A percentile compares a stretch with the other conserved stretches of the same genome.
Evolutionary conservation across 805 yeast genomes (phyloP).

Genomic region (Kockiozyma suomiensis): DNA sequence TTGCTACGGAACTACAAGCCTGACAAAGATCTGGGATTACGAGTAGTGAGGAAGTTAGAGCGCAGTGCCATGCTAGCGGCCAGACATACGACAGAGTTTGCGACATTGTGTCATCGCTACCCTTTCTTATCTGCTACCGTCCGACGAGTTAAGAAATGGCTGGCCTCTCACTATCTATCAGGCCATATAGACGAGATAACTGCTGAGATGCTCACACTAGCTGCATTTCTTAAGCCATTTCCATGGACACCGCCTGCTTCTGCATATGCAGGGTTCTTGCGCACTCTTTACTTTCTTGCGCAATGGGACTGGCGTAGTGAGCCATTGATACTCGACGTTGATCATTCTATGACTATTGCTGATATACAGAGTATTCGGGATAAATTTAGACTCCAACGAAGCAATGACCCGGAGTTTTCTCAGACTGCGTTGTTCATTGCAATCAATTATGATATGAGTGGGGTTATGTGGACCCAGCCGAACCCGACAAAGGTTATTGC

Average conservation of each 20-base stretch:
- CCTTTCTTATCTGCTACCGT: constrained; percentile 78
- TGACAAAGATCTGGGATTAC: constrained; percentile 53
- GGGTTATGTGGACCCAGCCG: constrained; percentile 75
- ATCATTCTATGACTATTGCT: constrained; percentile 39
- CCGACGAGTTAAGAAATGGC: constrained; percentile 85
- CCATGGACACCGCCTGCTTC: constrained; percentile 84
- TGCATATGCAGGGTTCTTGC: constrained; percentile 76
- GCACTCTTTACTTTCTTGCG: constrained; percentile 69
- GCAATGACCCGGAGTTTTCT: constrained; percentile 78
- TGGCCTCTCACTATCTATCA: constrained; percentile 75
- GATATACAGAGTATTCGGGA: constrained; percentile 44
- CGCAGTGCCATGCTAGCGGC: constrained; percentile 22
- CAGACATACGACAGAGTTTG: constrained; percentile 74
- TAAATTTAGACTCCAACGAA: constrained; percentile 68
- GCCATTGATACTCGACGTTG: constrained; percentile 76
- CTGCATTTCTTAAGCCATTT: constrained; percentile 82
- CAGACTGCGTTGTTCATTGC: constrained; percentile 81
- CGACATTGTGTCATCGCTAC: constrained; percentile 68
- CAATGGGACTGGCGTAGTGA: constrained; percentile 95
- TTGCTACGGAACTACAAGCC: constrained; percentile 51
- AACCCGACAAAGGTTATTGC: constrained; percentile 72
- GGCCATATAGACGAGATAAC: constrained; percentile 76
- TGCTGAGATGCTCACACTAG: constrained; percentile 77
- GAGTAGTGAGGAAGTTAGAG: constrained; percentile 12
- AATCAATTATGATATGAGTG: constrained; percentile 82